These are phyloP conservation scores for Microstroma glucosiphilum DNA, from an alignment of 1,284 basidiomycete genomes.

Conservation along the genomic window DNA sequence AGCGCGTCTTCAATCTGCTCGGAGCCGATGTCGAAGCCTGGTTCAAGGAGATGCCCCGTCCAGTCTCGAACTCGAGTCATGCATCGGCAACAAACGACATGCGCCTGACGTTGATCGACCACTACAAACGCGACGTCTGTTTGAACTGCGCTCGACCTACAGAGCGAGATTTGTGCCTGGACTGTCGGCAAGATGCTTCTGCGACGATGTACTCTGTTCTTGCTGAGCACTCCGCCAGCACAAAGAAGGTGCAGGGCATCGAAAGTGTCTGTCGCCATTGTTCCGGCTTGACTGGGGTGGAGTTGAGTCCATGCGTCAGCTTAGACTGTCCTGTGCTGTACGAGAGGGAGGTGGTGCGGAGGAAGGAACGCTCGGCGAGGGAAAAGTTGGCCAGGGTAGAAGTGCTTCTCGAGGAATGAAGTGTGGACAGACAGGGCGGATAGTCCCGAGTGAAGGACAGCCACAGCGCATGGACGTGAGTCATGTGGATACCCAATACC, in stretches of 20 bases:
- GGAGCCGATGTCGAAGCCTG: conserved; percentile 82
- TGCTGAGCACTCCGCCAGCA: conserved; percentile 16
- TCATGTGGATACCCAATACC: too few relatives aligned
- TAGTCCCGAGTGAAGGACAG: too few relatives aligned
- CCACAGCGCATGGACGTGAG: too few relatives aligned
- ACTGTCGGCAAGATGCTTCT: conserved; percentile 23
- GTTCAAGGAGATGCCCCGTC: conserved; percentile 76
- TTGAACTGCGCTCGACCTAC: conserved; percentile 62
- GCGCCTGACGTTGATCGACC: conserved; percentile 63
- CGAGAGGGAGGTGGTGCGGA: conserved; percentile 16
- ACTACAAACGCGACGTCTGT: conserved; percentile 69
- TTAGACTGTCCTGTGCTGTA: conserved; percentile 43
- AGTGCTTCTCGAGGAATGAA: not conserved
- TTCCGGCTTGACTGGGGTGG: conserved; percentile 12
- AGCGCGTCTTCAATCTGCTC: conserved; percentile 82
- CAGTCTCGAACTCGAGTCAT: conserved; percentile 8
- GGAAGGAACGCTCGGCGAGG: not conserved
- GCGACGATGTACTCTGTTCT: conserved; percentile 15
- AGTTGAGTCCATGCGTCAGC: conserved; percentile 30
- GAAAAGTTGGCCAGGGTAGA: not conserved
- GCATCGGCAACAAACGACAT: conserved; percentile 36
- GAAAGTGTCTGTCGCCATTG: conserved; percentile 34
- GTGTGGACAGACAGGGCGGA: too few relatives aligned
- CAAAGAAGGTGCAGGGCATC: conserved; percentile 20
- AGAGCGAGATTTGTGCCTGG: conserved; percentile 50